Evolutionary conservation across 257 asterid genomes (phyloP), one percentile per base, ranked within the genome.

Genomic region (Cinchona pubescens): DNA sequence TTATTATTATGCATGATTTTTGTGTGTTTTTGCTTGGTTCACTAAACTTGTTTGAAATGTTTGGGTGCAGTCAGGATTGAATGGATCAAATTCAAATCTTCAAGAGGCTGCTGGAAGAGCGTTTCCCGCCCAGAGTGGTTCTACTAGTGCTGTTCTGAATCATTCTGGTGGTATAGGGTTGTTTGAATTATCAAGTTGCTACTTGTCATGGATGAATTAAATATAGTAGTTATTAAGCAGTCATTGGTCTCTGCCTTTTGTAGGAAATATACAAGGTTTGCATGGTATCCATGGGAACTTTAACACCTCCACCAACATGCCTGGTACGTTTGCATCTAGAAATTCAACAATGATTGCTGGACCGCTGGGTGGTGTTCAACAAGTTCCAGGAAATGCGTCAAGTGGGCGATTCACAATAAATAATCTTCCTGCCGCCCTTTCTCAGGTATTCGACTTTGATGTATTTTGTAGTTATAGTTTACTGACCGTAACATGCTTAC

Each of bases 11-110:
- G 37, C 34, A 9, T 37, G 34, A 43, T 48, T 27, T 27, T 53
- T 79, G 42, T 60, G 45, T 10, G 0, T 51, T 27, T 59, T 19
- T 25, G n/a, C 69, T 15, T 59, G 55, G 51, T 59, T 34, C 46
- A 2, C 14, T 43, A 49, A 59, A 46, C 30, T 37, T 5, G 7
- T 43, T 71, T 76, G 43, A 56, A 46, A 34, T 66, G 67, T 61
- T 63, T 75, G 74, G 78, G 67, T 85, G 79, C 89, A 91, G 96
- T 87, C 96, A 45, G 82, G 90, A 55, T 68, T 90, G 82, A 93
- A 84, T 60, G 93, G 92, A 64, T 91, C 97, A 74, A 88, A 88
- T 84, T 85, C 98, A 77, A 93, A 89, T 81, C 84, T 83, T 82
- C 79, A 89, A 38, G 98, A 93, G 71, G 78, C 80, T 74, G 71